Conservation (phyloP, 768 basidiomycete genomes). For the Psilocybe tampanensis region DNA sequence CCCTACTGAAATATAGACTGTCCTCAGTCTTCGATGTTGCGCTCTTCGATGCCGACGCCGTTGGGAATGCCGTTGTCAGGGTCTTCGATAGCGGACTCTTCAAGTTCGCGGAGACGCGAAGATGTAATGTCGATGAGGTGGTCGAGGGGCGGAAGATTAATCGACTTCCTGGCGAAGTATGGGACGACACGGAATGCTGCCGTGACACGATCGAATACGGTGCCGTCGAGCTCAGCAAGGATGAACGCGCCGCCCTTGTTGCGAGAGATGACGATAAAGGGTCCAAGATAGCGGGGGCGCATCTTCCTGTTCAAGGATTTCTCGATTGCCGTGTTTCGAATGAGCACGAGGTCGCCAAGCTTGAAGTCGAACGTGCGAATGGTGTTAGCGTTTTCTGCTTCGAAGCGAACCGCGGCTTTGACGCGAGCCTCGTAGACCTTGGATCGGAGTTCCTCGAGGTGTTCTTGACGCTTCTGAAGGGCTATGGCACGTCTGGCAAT, state of each 20-base stretch:
- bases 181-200: background rate
- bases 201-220: background rate
- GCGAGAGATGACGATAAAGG: background rate
- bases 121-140: background rate
- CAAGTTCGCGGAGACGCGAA: background rate
- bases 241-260: background rate
- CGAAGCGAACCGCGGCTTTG: constrained; percentile 13
- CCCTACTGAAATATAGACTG: background rate
- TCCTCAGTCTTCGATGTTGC: background rate
- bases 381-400: constrained; percentile 24
- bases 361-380: constrained; percentile 19
- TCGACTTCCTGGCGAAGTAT: background rate
- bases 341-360: constrained; percentile 31
- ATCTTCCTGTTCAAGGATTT: background rate
- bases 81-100: background rate
- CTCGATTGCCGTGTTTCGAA: constrained; percentile 28
- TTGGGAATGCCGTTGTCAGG: background rate
- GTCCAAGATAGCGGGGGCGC: background rate
- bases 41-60: background rate
- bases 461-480: constrained; percentile 19
- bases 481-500: constrained; percentile 20
- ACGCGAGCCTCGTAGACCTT: constrained; percentile 12
- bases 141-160: background rate
- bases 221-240: background rate
- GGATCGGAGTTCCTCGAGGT: constrained; percentile 8